These are phyloP conservation scores for peach (Prunus persica) DNA, from an alignment of 306 rosid genomes.

Conservation along the genomic window Prunus_persica_NCBIv2 NC_034009.1:40343501-40344000, in stretches of 20 bases:
- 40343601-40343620: too few species aligned
- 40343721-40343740: neutral
- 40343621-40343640: too few species aligned
- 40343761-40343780: slow-evolving; percentile 41
- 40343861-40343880: slow-evolving; percentile 20
- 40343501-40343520: neutral
- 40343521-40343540: neutral
- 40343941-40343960: slow-evolving; percentile 45
- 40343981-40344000: slow-evolving; percentile 42
- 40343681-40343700: too few species aligned
- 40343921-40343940: slow-evolving; percentile 25
- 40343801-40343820: slow-evolving; percentile 32
- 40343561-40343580: neutral
- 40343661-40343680: neutral
- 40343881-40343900: slow-evolving; percentile 44
- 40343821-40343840: slow-evolving; percentile 61
- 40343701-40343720: neutral
- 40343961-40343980: neutral
- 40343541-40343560: neutral
- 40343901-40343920: slow-evolving; percentile 30
- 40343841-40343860: slow-evolving; percentile 48
- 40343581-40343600: too few species aligned
- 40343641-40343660: too few species aligned
- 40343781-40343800: slow-evolving; percentile 46
- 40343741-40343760: slow-evolving; percentile 44